Conservation (phyloP, 2,329 filamentous ascomycete species). For the Verticillium isaacii region DNA sequence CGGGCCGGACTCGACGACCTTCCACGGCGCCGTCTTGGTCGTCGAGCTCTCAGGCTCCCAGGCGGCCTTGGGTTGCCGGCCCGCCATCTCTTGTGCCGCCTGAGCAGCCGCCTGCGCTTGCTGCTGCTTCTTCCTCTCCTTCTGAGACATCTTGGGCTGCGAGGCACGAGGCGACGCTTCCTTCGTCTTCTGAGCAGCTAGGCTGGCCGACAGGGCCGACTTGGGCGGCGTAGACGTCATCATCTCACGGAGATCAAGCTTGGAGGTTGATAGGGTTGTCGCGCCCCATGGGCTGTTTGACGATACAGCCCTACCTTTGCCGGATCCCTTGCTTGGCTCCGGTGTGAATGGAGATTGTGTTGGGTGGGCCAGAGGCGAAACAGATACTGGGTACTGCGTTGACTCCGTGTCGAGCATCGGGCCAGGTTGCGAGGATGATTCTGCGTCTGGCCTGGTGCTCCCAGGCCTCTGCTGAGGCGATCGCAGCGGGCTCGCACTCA, state of each 20-base stretch:
- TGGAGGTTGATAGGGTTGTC: slow-evolving; percentile 49
- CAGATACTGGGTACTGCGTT: not conserved
- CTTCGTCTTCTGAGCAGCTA: slow-evolving; percentile 45
- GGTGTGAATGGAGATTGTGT: not conserved
- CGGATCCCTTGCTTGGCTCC: not conserved
- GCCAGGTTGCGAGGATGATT: not conserved
- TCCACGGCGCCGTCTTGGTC: slow-evolving; percentile 59
- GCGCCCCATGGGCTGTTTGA: slow-evolving; percentile 45
- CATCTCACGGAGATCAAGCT: slow-evolving; percentile 72
- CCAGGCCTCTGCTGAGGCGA: slow-evolving; percentile 6
- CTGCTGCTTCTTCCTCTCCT: slow-evolving; percentile 81
- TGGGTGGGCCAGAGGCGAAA: not conserved
- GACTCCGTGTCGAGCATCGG: not conserved
- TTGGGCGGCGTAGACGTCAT: slow-evolving; percentile 56
- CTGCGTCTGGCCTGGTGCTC: not conserved
- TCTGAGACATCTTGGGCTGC: slow-evolving; percentile 73
- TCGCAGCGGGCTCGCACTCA: slow-evolving; percentile 19
- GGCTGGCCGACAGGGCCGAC: slow-evolving; percentile 49
- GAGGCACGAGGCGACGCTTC: slow-evolving; percentile 30
- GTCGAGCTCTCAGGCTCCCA: slow-evolving; percentile 38
- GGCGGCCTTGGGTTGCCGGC: slow-evolving; percentile 29
- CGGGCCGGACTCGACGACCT: slow-evolving; percentile 43
- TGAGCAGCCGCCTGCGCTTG: slow-evolving; percentile 55
- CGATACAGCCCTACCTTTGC: slow-evolving; percentile 7
- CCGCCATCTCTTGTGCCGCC: slow-evolving; percentile 30